A percentile compares a stretch with the other conserved stretches of the same genome.
phyloP scores from a whole-genome alignment of 345 rosid species.

The Euphorbia peplus region DNA sequence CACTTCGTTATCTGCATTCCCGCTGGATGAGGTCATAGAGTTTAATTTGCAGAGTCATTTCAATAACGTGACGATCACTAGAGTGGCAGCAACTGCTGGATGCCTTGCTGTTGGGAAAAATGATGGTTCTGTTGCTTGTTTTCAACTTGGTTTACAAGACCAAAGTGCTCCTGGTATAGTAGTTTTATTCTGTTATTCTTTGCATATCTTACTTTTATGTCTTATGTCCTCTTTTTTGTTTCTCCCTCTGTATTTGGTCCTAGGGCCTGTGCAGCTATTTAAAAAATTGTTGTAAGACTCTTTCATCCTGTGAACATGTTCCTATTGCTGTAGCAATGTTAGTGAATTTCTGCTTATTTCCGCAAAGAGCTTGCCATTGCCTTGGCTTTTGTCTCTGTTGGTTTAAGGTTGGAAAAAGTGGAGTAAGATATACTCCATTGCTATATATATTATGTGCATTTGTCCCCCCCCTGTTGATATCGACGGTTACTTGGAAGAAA shows the following conservation, averaged over 20 bases:
- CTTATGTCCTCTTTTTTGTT: slow-evolving; percentile 2
- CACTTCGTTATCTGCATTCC: slow-evolving; percentile 44
- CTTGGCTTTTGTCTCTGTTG: not conserved
- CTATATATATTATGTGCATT: not conserved
- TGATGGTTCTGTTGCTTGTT: slow-evolving; percentile 67
- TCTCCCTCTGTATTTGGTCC: not conserved
- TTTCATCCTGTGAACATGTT: not conserved
- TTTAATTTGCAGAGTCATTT: slow-evolving; percentile 43
- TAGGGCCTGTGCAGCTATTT: not conserved
- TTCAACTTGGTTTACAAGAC: slow-evolving; percentile 45
- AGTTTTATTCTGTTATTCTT: not conserved
- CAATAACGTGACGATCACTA: slow-evolving; percentile 36
- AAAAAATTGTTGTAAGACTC: not conserved
- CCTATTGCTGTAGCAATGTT: not conserved
- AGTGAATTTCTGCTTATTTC: slow-evolving; percentile 3
- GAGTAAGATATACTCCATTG: not conserved
- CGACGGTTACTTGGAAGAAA: not conserved
- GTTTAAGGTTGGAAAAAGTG: not conserved
- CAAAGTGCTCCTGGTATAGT: slow-evolving; percentile 53
- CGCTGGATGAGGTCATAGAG: slow-evolving; percentile 41
- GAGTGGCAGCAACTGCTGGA: slow-evolving; percentile 54
- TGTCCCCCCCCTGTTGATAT: not conserved
- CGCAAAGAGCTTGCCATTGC: not conserved
- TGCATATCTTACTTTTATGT: not conserved
- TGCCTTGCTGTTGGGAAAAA: slow-evolving; percentile 58